phyloP scores from a whole-genome alignment of 208 protist genomes.

The Leishmania tropica region DNA sequence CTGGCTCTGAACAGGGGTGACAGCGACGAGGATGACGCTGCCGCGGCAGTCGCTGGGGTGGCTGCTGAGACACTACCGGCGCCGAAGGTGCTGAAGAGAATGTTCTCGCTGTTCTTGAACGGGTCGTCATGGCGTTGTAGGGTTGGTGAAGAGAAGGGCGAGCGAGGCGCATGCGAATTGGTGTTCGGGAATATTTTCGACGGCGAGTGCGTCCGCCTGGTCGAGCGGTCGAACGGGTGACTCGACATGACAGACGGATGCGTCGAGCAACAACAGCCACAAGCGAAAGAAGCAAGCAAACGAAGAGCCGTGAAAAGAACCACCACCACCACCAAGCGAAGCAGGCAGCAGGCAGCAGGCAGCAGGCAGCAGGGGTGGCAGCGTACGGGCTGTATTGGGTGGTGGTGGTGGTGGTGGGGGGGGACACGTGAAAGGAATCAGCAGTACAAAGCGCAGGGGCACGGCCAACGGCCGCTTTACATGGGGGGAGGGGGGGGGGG shows the following conservation, averaged over 20 bases:
- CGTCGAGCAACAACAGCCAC: not conserved
- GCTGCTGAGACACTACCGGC: constrained; percentile 14
- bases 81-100: constrained; percentile 20
- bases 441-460: not conserved
- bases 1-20: not conserved
- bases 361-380: not conserved
- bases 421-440: not conserved
- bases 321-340: too few species aligned
- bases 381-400: not conserved
- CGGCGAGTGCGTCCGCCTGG: not conserved
- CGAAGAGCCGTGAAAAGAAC: not conserved
- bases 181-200: not conserved
- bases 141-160: constrained; percentile 6
- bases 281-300: not conserved
- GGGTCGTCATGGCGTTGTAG: constrained; percentile 3
- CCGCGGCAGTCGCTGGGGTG: not conserved
- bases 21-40: not conserved
- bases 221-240: not conserved
- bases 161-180: not conserved
- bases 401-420: not conserved
- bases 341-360: not conserved
- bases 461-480: not conserved
- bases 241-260: not conserved
- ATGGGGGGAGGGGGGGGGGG: too few species aligned
- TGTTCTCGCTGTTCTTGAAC: constrained; percentile 11